phyloP scores from a whole-genome alignment of 371 early-diverging fungal genomes.

The Rhizopus arrhizus region DNA sequence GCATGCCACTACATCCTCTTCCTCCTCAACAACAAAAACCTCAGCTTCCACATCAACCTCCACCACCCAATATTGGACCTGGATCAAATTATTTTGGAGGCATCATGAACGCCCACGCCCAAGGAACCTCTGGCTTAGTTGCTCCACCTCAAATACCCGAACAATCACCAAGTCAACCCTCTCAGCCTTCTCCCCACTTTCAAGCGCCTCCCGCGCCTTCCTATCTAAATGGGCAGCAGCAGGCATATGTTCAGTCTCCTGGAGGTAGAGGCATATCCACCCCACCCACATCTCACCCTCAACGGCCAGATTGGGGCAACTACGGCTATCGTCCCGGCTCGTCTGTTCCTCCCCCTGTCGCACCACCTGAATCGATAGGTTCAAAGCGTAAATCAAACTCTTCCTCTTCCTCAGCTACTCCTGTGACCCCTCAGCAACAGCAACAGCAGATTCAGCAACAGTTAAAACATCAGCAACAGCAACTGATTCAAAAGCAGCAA shows the following conservation, averaged over 20 bases:
- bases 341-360: slow-evolving; percentile 11
- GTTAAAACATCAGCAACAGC: slow-evolving; percentile 1
- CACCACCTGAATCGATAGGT: slow-evolving; percentile 9
- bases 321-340: slow-evolving; percentile 15
- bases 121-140: slow-evolving; percentile 36
- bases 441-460: slow-evolving; percentile 11
- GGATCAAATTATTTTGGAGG: slow-evolving; percentile 54
- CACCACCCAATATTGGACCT: slow-evolving; percentile 55
- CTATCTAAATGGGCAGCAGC: slow-evolving; percentile 24
- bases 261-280: slow-evolving; percentile 27
- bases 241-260: no score
- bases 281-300: slow-evolving; percentile 29
- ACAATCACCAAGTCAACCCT: slow-evolving; percentile 27
- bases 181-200: slow-evolving; percentile 6
- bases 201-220: slow-evolving; percentile 11
- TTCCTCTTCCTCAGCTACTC: slow-evolving; percentile 7
- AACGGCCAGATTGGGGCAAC: slow-evolving; percentile 13
- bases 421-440: slow-evolving; percentile 16
- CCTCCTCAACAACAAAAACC: slow-evolving; percentile 27
- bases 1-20: slow-evolving; percentile 23
- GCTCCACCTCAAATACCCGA: slow-evolving; percentile 48
- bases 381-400: slow-evolving; percentile 12
- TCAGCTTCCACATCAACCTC: slow-evolving; percentile 25
- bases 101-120: slow-evolving; percentile 47
- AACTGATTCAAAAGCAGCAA: neutral